Conservation (phyloP, 352 stramenopile species). For the Globisporangium barbulae region DNA sequence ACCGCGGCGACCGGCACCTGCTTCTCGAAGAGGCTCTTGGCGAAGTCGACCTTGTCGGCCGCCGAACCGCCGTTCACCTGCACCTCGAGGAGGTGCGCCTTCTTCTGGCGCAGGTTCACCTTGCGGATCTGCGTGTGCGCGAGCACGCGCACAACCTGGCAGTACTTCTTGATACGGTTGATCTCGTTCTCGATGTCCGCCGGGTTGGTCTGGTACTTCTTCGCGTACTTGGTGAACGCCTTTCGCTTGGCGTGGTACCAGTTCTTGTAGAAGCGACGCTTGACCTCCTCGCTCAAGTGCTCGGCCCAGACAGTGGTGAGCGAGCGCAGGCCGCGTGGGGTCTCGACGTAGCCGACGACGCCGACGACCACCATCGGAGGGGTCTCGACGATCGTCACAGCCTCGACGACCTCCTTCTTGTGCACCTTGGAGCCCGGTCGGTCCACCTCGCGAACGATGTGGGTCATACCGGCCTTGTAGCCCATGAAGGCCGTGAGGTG, state of each 20-base stretch:
- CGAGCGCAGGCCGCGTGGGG: constrained; percentile 96
- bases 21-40: constrained; percentile 99
- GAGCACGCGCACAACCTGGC: constrained; percentile 98
- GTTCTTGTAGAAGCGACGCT: constrained; percentile 99
- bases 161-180: constrained; percentile 99
- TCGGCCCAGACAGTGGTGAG: constrained; percentile 99
- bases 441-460: constrained; percentile 99
- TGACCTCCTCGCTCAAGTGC: constrained; percentile 98
- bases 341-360: constrained; percentile 99
- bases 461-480: constrained; percentile 99
- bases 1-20: constrained; percentile 96
- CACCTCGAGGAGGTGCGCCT: constrained; percentile 99
- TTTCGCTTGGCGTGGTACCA: constrained; percentile 99
- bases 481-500: constrained; percentile 99
- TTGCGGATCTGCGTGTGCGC: constrained; percentile 99
- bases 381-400: constrained; percentile 99
- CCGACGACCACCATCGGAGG: constrained; percentile 99
- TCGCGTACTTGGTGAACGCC: constrained; percentile 99
- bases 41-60: constrained; percentile 99
- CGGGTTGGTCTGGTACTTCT: constrained; percentile 97
- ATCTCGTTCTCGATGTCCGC: constrained; percentile 96
- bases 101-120: constrained; percentile 99
- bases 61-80: constrained; percentile 99
- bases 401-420: constrained; percentile 99
- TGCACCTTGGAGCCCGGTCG: constrained; percentile 99